phyloP scores from a whole-genome alignment of 768 basidiomycete species.

The Suillus variegatus region DNA sequence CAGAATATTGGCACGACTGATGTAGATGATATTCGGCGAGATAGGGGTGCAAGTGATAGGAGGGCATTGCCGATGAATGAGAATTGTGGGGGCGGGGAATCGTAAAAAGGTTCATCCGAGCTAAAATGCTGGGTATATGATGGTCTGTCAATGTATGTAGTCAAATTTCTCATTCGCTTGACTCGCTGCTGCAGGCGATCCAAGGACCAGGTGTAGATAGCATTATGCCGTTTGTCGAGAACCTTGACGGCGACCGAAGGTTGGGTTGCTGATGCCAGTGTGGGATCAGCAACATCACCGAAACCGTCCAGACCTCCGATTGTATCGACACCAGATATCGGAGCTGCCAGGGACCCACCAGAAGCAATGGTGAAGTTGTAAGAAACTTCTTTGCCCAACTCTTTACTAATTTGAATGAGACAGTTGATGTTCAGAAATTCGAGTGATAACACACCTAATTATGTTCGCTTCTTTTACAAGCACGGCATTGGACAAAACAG shows the following conservation, averaged over 20 bases:
- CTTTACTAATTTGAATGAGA: constrained; percentile 55
- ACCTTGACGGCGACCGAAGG: constrained; percentile 91
- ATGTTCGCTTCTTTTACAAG: constrained; percentile 93
- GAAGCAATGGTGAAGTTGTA: constrained; percentile 95
- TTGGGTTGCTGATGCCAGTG: constrained; percentile 69
- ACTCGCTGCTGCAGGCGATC: constrained; percentile 87
- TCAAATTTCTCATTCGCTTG: constrained; percentile 91
- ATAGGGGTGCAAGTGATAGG: constrained; percentile 79
- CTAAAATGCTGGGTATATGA: constrained; percentile 95
- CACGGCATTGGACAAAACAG: constrained; percentile 80
- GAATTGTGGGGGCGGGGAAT: constrained; percentile 82
- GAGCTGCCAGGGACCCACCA: constrained; percentile 74
- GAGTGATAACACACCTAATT: constrained; percentile 59
- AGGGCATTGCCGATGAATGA: constrained; percentile 91
- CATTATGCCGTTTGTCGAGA: constrained; percentile 82
- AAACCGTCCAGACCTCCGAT: constrained; percentile 89
- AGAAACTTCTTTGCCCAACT: constrained; percentile 81
- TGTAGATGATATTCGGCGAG: constrained; percentile 70
- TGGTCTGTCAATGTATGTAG: constrained; percentile 87
- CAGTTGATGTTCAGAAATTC: not conserved
- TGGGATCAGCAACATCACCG: constrained; percentile 88
- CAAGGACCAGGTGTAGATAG: constrained; percentile 90
- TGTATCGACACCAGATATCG: constrained; percentile 81
- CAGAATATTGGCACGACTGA: constrained; percentile 90
- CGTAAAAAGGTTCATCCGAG: constrained; percentile 90